Percentiles rank a stretch among this genome's conserved stretches.
phyloP scores from a whole-genome alignment of 768 basidiomycete genomes.

The Lactifluus rugatus region DNA sequence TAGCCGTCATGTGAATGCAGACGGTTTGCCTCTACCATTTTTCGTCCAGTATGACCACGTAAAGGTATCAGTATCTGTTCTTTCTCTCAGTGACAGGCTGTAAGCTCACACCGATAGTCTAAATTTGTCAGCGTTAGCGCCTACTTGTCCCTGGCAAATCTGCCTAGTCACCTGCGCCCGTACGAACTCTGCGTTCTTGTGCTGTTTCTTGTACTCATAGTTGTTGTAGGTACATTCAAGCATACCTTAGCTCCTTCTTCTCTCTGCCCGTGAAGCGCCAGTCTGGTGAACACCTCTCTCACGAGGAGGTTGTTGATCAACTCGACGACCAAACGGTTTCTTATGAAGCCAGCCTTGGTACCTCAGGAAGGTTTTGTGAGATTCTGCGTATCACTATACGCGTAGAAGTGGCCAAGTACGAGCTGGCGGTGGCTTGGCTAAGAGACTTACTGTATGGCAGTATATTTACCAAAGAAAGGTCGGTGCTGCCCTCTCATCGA shows the following conservation, averaged over 20 bases:
- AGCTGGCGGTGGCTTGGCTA: constrained; percentile 76
- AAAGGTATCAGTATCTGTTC: constrained; percentile 40
- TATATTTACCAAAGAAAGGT: constrained; percentile 75
- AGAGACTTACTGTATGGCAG: constrained; percentile 68
- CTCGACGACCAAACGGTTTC: constrained; percentile 88
- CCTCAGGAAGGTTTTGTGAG: constrained; percentile 58
- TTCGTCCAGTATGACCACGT: constrained; percentile 94
- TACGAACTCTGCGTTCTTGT: constrained; percentile 28
- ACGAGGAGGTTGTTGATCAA: constrained; percentile 86
- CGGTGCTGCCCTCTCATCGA: constrained; percentile 14
- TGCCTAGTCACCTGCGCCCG: constrained; percentile 73
- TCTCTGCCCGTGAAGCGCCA: constrained; percentile 69
- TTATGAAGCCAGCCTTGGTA: constrained; percentile 65
- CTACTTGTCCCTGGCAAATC: constrained; percentile 61
- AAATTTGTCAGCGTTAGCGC: constrained; percentile 83
- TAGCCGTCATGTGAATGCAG: constrained; percentile 51
- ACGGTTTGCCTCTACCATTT: constrained; percentile 66
- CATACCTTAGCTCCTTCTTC: constrained; percentile 81
- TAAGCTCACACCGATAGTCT: constrained; percentile 43
- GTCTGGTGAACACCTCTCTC: constrained; percentile 58
- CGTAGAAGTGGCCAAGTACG: constrained; percentile 75
- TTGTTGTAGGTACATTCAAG: constrained; percentile 52
- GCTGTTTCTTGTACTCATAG: constrained; percentile 1
- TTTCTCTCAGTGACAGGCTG: not conserved
- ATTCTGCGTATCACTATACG: constrained; percentile 67